Evolutionary conservation across 2,329 filamentous ascomycete genomes (phyloP).

Genomic region (Colletotrichum chrysophilum): DNA sequence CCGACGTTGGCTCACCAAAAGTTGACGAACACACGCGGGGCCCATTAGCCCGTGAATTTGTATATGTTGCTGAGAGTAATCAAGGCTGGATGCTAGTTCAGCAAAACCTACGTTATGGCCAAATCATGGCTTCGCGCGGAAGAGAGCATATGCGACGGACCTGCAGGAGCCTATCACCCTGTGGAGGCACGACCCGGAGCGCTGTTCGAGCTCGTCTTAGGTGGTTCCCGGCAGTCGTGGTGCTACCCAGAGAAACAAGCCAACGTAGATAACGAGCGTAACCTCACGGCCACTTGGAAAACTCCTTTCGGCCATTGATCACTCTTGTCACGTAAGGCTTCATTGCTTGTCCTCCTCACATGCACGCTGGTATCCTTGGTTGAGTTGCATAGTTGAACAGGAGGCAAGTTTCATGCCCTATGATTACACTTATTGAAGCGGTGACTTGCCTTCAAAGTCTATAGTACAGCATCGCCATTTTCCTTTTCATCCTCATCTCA

Average conservation of each 20-base stretch:
- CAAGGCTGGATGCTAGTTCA: background rate
- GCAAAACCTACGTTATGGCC: background rate
- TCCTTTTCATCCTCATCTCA: background rate
- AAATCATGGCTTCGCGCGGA: background rate
- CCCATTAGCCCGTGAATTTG: background rate
- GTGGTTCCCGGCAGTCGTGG: background rate
- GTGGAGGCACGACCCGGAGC: too few species aligned
- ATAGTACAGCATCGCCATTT: constrained; percentile 19
- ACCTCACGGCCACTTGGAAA: background rate
- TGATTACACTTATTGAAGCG: constrained; percentile 29
- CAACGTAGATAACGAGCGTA: background rate
- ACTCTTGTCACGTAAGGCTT: background rate
- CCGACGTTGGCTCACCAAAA: background rate
- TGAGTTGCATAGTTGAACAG: background rate
- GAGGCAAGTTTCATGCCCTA: constrained; percentile 17
- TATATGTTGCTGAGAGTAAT: background rate
- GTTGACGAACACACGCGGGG: too few species aligned
- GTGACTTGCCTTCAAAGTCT: constrained; percentile 25
- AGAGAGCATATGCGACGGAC: background rate
- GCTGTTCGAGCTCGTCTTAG: background rate
- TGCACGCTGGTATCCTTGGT: background rate
- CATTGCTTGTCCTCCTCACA: background rate
- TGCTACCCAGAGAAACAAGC: background rate
- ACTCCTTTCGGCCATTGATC: background rate
- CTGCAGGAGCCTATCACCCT: too few species aligned